These are phyloP conservation scores for Nidularia sp. DNA, from an alignment of 768 basidiomycete species.

Conservation along the genomic window DNA sequence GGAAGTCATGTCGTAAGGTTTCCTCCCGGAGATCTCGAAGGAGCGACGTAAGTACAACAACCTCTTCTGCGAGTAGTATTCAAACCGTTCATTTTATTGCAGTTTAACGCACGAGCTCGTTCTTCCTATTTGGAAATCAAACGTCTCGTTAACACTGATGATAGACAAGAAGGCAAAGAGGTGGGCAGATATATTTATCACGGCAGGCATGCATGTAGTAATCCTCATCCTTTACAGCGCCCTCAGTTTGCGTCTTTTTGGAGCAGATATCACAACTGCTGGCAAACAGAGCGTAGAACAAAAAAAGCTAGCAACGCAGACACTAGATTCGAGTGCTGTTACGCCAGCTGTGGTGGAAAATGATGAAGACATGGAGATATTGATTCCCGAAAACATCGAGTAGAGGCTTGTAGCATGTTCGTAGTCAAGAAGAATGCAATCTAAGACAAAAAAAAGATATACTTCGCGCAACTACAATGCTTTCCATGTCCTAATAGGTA, in stretches of 20 bases:
- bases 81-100: constrained; percentile 3
- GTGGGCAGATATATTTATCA: constrained; percentile 32
- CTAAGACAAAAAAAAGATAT: too few species aligned
- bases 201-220: neutral
- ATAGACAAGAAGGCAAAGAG: constrained; percentile 96
- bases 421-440: too few species aligned
- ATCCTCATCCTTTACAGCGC: constrained; percentile 46
- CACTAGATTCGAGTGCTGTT: too few species aligned
- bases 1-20: constrained; percentile 78
- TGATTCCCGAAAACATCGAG: too few species aligned
- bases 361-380: too few species aligned
- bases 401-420: too few species aligned
- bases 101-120: constrained; percentile 77
- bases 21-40: constrained; percentile 45
- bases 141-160: constrained; percentile 84
- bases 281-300: constrained; percentile 1
- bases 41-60: constrained; percentile 44
- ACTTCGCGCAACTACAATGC: too few species aligned
- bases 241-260: constrained; percentile 81
- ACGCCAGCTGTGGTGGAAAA: too few species aligned
- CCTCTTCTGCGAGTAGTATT: neutral
- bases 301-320: neutral
- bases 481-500: too few species aligned
- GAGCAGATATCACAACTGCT: constrained; percentile 60
- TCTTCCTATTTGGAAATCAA: constrained; percentile 97